Evolutionary conservation across 1,139 yeast genomes (phyloP).

Genomic region (Yamadazyma conglobata): DNA sequence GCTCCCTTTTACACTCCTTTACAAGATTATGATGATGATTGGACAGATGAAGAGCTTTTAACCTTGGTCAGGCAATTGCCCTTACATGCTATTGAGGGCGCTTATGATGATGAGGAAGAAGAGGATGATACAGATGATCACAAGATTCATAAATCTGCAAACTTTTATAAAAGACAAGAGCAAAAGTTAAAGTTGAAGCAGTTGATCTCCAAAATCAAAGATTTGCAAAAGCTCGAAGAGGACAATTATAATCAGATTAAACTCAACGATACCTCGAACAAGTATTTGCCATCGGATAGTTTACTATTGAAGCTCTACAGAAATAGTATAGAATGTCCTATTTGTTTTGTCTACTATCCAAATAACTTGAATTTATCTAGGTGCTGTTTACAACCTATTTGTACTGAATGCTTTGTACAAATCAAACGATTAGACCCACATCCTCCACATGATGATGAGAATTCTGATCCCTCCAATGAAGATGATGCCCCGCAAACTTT

Average conservation of each 20-base stretch:
- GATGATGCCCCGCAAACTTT: constrained; percentile 53
- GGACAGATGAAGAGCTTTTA: constrained; percentile 73
- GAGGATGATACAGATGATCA: constrained; percentile 57
- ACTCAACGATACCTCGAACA: constrained; percentile 13
- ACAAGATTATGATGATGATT: constrained; percentile 70
- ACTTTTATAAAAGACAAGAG: constrained; percentile 51
- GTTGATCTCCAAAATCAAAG: constrained; percentile 45
- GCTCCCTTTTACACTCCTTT: constrained; percentile 93
- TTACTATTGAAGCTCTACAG: constrained; percentile 50
- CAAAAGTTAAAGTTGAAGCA: constrained; percentile 49
- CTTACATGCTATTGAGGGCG: constrained; percentile 59
- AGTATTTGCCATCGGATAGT: constrained; percentile 26
- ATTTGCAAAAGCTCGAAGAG: constrained; percentile 55
- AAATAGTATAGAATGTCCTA: constrained; percentile 81
- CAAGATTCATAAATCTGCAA: constrained; percentile 51
- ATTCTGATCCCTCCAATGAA: too few relatives aligned
- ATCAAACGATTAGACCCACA: constrained; percentile 94
- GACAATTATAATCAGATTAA: constrained; percentile 41
- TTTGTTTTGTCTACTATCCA: constrained; percentile 88
- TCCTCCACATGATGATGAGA: constrained; percentile 73
- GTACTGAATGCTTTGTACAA: constrained; percentile 96
- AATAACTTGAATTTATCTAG: constrained; percentile 73
- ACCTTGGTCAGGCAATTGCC: constrained; percentile 51
- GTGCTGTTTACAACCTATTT: constrained; percentile 90
- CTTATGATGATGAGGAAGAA: constrained; percentile 52